Evolutionary conservation across 2,329 filamentous ascomycete genomes (phyloP).

Genomic region (Fusarium sp.): DNA sequence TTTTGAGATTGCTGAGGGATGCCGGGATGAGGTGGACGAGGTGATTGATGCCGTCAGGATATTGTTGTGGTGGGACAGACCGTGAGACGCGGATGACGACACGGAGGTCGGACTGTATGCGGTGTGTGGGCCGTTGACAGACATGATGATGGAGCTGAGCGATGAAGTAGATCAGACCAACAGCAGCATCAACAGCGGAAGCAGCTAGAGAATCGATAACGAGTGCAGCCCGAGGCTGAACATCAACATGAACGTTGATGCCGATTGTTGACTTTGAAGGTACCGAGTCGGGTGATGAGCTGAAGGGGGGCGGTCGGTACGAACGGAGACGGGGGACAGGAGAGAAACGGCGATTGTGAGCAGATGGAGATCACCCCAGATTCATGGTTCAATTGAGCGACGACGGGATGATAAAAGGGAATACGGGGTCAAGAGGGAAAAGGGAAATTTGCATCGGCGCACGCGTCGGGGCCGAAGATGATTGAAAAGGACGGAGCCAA

Average conservation of each 20-base stretch:
- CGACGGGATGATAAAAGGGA: constrained; percentile 17
- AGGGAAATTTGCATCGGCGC: constrained; percentile 34
- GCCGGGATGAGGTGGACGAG: constrained; percentile 70
- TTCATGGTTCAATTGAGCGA: constrained; percentile 36
- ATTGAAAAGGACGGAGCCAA: constrained; percentile 14
- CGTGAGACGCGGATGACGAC: constrained; percentile 50
- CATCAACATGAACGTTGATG: constrained; percentile 30
- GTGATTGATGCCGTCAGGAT: constrained; percentile 74
- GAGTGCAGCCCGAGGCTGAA: background rate
- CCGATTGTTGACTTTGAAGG: constrained; percentile 7
- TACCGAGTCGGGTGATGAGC: constrained; percentile 13
- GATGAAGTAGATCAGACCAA: constrained; percentile 11
- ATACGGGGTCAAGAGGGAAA: constrained; percentile 22
- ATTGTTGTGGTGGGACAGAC: constrained; percentile 63
- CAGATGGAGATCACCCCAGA: constrained; percentile 37
- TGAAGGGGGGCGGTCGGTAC: constrained; percentile 23
- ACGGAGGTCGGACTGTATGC: constrained; percentile 58
- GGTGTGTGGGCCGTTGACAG: constrained; percentile 58
- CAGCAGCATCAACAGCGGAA: constrained; percentile 9
- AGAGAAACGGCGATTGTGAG: constrained; percentile 18
- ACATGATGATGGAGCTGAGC: constrained; percentile 50
- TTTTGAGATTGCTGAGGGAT: constrained; percentile 83
- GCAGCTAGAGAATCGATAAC: background rate
- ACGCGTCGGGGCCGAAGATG: constrained; percentile 44
- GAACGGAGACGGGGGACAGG: constrained; percentile 13